Percentiles rank a stretch among this genome's conserved stretches.
phyloP scores from a whole-genome alignment of 345 rosid species.

The Triadica sebifera region DNA sequence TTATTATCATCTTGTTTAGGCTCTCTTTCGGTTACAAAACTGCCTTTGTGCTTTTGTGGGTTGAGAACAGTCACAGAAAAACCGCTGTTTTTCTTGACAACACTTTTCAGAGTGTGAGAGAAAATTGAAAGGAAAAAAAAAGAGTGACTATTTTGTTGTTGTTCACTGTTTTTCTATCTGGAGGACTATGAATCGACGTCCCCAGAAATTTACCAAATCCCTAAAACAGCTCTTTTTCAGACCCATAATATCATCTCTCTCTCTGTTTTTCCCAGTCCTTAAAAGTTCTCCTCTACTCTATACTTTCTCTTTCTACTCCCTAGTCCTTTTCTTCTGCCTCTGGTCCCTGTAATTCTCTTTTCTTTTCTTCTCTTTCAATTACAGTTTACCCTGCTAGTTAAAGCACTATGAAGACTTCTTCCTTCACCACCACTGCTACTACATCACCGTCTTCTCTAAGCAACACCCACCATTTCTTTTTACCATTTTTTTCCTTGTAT shows the following conservation, averaged over 20 bases:
- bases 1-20: neutral
- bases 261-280: constrained; percentile 7
- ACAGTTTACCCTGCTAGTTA: neutral
- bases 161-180: neutral
- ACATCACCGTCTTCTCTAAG: neutral
- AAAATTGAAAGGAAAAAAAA: neutral
- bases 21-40: constrained; percentile 42
- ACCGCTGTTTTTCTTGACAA: constrained; percentile 22
- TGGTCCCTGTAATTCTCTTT: neutral
- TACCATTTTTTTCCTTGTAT: no score
- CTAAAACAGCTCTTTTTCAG: constrained; percentile 24
- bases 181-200: constrained; percentile 24
- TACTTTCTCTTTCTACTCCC: constrained; percentile 17
- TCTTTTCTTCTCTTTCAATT: neutral
- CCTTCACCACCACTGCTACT: neutral
- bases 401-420: neutral
- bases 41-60: constrained; percentile 28
- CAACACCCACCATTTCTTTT: neutral
- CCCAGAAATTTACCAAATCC: constrained; percentile 34
- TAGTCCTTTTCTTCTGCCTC: constrained; percentile 13
- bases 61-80: neutral
- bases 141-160: neutral
- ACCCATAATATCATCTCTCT: neutral
- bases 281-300: neutral
- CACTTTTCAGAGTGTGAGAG: constrained; percentile 17